These are phyloP conservation scores for Kernera saxatilis DNA, from an alignment of 345 rosid species.

Conservation along the genomic window DNA sequence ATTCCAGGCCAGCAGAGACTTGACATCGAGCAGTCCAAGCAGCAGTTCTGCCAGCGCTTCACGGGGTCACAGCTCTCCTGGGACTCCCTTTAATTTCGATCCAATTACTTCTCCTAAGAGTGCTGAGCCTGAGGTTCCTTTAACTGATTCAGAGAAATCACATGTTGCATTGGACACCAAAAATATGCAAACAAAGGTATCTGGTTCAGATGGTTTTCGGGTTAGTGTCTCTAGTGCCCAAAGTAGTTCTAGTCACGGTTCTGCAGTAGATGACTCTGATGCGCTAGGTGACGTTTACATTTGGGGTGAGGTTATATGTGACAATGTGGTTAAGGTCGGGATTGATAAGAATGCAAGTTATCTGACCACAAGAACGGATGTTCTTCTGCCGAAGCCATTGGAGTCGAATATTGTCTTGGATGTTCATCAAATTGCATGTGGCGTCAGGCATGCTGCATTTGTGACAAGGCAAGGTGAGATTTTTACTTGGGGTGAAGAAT, in stretches of 20 bases:
- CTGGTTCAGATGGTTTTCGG: constrained; percentile 85
- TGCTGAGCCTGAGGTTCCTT: constrained; percentile 51
- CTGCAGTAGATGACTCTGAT: constrained; percentile 91
- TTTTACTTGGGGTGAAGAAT: constrained; percentile 98
- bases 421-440: constrained; percentile 89
- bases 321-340: constrained; percentile 66
- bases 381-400: constrained; percentile 77
- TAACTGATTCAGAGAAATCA: constrained; percentile 55
- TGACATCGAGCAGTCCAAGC: constrained; percentile 80
- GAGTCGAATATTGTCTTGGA: constrained; percentile 86
- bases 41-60: constrained; percentile 74
- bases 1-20: constrained; percentile 82
- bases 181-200: constrained; percentile 82
- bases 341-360: constrained; percentile 61
- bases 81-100: constrained; percentile 53
- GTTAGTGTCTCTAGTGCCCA: constrained; percentile 98
- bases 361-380: constrained; percentile 65
- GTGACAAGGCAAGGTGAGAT: constrained; percentile 93
- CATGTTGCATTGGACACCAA: constrained; percentile 77
- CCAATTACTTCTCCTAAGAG: constrained; percentile 58
- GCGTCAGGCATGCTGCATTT: constrained; percentile 85
- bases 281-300: constrained; percentile 95
- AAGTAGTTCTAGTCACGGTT: constrained; percentile 95
- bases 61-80: constrained; percentile 72
- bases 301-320: constrained; percentile 95